A percentile compares a stretch with the other conserved stretches of the same genome.
Evolutionary conservation across 1,139 yeast genomes (phyloP).

Genomic region (Taphrina confusa): DNA sequence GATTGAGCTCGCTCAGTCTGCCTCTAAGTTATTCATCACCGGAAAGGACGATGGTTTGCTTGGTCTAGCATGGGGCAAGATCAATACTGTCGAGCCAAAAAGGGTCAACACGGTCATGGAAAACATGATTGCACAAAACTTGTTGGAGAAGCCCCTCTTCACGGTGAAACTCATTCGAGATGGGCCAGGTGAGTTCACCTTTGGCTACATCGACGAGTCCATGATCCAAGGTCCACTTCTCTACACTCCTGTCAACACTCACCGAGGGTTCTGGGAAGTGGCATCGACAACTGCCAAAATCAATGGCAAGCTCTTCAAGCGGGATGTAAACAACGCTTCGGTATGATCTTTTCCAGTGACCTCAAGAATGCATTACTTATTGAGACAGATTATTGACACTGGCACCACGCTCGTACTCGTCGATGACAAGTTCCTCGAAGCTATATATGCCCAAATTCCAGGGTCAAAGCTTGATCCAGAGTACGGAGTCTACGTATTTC

Average conservation of each 20-base stretch:
- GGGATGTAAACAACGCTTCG: not conserved
- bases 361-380: no score
- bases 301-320: not conserved
- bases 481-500: constrained; percentile 3
- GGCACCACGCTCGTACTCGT: constrained; percentile 15
- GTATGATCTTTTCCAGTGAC: not conserved
- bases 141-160: not conserved
- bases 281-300: not conserved
- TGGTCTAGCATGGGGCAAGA: not conserved
- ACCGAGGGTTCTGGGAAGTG: not conserved
- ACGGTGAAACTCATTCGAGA: not conserved
- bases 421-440: not conserved
- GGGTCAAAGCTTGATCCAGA: not conserved
- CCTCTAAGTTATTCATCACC: not conserved
- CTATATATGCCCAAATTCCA: constrained; percentile 5
- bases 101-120: constrained; percentile 5
- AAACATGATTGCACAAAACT: constrained; percentile 12
- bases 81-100: not conserved
- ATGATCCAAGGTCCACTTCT: not conserved
- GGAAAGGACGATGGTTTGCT: constrained; percentile 1
- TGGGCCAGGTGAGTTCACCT: constrained; percentile 1
- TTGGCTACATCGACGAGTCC: not conserved
- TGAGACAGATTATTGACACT: not conserved
- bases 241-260: constrained; percentile 8
- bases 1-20: not conserved